Evolutionary conservation across 257 asterid species (phyloP), one percentile per base, ranked within the genome.

Genomic region (Solanum tarijense): DNA sequence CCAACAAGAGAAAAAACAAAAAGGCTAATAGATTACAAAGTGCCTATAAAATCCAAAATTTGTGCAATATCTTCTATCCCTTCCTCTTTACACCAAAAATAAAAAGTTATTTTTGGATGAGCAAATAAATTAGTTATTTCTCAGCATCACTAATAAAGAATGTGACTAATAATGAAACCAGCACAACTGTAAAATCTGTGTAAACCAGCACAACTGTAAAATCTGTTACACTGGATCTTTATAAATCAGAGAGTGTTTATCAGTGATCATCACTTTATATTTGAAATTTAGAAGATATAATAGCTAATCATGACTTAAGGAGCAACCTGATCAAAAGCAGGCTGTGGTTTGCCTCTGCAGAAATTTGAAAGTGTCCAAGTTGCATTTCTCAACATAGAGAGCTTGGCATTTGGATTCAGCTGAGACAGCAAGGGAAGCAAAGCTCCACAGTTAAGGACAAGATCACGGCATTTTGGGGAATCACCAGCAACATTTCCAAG

Each of bases 401-500:
- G 89, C 89, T 94, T 95, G 41, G 99, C 94, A 86, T 93, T 93
- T 89, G 94, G 97, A 91, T 94, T 96, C 87, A 96, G 90, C 92
- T 92, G 99, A 32, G 94, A 92, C 79, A 96, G 88, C 93, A 96
- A 91, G 12, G 98, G 97, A 75, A 81, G 91, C 92, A 96, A 88
- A 48, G 98, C 99, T 62, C 99, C 98, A 86, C 84, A 78, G 62
- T 21, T 39, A 39, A 78, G 84, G 35, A 78, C 84, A 39, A 78
- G 84, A 78, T 78, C 98, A 32, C 99, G 94, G 86, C 99, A 96
- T 87, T 90, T 93, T 41, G 98, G 96, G 81, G 99, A 96, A 91
- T 96, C 99, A 34, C 99, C 99, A 87, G 99, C 98, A 18, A 96
- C 97, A 89, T 96, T 96, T 86, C 98, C 99, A 89, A 96, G 91